Evolutionary conservation across 2,329 filamentous ascomycete genomes (phyloP).

Genomic region (Fusarium sp.): DNA sequence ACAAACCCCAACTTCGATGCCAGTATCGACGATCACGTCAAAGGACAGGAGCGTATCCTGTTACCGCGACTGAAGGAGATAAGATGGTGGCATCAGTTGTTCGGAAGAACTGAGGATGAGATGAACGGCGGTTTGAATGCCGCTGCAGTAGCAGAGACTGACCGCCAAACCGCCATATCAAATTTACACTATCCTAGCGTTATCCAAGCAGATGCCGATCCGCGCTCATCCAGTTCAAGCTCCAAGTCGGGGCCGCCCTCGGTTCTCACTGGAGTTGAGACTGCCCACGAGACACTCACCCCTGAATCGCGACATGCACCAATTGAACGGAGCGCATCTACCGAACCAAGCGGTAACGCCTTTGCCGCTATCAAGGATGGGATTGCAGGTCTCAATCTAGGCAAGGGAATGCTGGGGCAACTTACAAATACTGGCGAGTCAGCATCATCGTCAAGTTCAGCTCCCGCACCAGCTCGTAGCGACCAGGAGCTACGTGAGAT

Average conservation of each 20-base stretch:
- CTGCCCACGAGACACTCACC: slow-evolving; percentile 62
- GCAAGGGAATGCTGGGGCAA: slow-evolving; percentile 55
- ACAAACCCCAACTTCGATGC: slow-evolving; percentile 81
- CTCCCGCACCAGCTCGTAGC: slow-evolving; percentile 39
- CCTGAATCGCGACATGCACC: slow-evolving; percentile 49
- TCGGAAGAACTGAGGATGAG: slow-evolving; percentile 86
- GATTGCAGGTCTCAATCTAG: slow-evolving; percentile 58
- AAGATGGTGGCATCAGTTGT: slow-evolving; percentile 93
- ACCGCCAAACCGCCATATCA: slow-evolving; percentile 50
- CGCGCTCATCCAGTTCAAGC: slow-evolving; percentile 44
- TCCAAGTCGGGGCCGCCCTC: slow-evolving; percentile 57
- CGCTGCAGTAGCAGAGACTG: slow-evolving; percentile 60
- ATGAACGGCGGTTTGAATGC: slow-evolving; percentile 81
- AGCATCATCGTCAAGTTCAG: slow-evolving; percentile 26
- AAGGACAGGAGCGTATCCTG: slow-evolving; percentile 83
- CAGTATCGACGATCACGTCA: slow-evolving; percentile 78
- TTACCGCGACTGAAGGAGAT: slow-evolving; percentile 81
- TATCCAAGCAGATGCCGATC: slow-evolving; percentile 39
- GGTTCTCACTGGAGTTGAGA: slow-evolving; percentile 68
- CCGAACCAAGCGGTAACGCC: slow-evolving; percentile 53
- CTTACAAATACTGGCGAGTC: slow-evolving; percentile 42
- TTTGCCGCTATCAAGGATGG: slow-evolving; percentile 59
- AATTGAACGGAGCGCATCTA: slow-evolving; percentile 56
- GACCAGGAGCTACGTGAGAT: slow-evolving; percentile 58
- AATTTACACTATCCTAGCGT: slow-evolving; percentile 45